Evolutionary conservation across 768 basidiomycete species (phyloP).

Genomic region (Boletus fagicola): DNA sequence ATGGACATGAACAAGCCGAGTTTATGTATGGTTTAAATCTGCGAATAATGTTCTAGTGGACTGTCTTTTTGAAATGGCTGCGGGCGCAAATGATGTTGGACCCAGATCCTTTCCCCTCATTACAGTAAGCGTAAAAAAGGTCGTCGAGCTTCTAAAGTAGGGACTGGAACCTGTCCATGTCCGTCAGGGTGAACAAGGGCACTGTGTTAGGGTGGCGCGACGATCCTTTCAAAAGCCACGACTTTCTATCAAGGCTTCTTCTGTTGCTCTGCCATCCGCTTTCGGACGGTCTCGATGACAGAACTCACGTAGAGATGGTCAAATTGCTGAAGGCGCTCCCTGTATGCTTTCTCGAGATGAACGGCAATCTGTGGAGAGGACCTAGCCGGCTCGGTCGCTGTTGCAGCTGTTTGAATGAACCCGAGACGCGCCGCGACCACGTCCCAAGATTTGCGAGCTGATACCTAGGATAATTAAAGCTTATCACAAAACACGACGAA

Average conservation of each 20-base stretch:
- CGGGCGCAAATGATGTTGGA: conserved; percentile 2
- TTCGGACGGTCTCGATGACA: conserved; percentile 32
- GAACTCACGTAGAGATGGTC: conserved; percentile 35
- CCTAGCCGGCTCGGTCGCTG: conserved; percentile 22
- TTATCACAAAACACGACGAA: not conserved
- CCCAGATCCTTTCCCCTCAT: conserved; percentile 2
- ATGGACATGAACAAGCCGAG: conserved; percentile 6
- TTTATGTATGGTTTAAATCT: conserved; percentile 9
- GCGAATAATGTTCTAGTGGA: conserved; percentile 7
- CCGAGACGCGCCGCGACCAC: conserved; percentile 29
- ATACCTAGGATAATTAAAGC: conserved; percentile 19
- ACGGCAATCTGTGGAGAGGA: conserved; percentile 26
- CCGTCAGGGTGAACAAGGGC: conserved; percentile 4
- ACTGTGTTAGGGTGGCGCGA: conserved; percentile 4
- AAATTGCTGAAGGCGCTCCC: conserved; percentile 33
- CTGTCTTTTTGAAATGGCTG: conserved; percentile 4
- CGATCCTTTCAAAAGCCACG: conserved; percentile 10
- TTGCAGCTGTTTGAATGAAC: conserved; percentile 23
- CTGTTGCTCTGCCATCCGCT: conserved; percentile 33
- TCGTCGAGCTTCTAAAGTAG: conserved; percentile 17
- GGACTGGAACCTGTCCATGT: conserved; percentile 4
- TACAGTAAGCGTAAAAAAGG: conserved; percentile 5
- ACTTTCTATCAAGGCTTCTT: conserved; percentile 24
- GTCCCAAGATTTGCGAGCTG: conserved; percentile 27
- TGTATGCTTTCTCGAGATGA: conserved; percentile 29